Conservation (phyloP, 73 alveolate species). For the Paramecium pentaurelia region DNA sequence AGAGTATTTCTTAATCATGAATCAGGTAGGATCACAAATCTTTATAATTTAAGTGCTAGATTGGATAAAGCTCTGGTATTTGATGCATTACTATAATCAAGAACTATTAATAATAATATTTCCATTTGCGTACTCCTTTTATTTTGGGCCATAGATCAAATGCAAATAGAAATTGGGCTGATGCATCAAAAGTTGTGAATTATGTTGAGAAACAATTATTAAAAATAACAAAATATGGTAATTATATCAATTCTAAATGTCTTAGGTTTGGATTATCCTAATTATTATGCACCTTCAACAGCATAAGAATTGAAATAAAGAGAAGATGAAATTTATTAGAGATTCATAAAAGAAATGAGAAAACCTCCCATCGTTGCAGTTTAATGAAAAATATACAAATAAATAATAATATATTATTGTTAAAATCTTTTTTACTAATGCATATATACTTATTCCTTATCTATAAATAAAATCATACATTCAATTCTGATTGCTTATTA, state of each 20-base stretch:
- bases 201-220: neutral
- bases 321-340: neutral
- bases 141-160: slow-evolving; percentile 1
- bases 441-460: neutral
- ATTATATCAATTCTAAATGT: neutral
- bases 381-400: neutral
- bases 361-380: slow-evolving; percentile 22
- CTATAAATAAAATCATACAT: neutral
- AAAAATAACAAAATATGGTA: slow-evolving; percentile 22
- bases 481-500: neutral
- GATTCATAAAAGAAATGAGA: neutral
- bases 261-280: slow-evolving; percentile 22
- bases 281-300: neutral
- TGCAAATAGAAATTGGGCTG: slow-evolving; percentile 32
- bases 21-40: neutral
- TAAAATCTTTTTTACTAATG: neutral
- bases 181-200: slow-evolving; percentile 5
- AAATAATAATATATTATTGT: neutral
- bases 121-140: neutral
- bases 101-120: neutral
- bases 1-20: neutral
- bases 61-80: neutral
- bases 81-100: neutral
- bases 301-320: neutral
- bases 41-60: neutral